phyloP scores from a whole-genome alignment of 2,329 filamentous ascomycete species.

The Phaeosphaeria sp. region DNA sequence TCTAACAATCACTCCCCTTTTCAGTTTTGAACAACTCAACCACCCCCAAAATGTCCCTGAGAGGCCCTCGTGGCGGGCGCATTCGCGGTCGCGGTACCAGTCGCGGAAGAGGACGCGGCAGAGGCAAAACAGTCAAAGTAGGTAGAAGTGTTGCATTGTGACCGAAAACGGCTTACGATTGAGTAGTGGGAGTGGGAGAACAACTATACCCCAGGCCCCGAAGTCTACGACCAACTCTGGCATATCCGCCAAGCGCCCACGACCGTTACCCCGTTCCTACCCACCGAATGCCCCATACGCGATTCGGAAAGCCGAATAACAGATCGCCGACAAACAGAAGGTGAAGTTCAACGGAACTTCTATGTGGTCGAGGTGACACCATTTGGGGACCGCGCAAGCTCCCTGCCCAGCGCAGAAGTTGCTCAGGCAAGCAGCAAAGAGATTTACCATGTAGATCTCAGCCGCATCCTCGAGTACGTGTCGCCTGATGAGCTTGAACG shows the following conservation, averaged over 20 bases:
- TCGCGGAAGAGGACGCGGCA: slow-evolving; percentile 17
- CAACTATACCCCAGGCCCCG: slow-evolving; percentile 32
- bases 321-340: slow-evolving; percentile 35
- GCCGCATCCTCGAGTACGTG: slow-evolving; percentile 38
- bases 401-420: slow-evolving; percentile 3
- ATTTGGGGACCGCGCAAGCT: neutral
- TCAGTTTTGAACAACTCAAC: neutral
- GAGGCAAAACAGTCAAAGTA: slow-evolving; percentile 26
- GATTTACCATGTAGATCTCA: slow-evolving; percentile 32
- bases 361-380: slow-evolving; percentile 33
- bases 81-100: slow-evolving; percentile 21
- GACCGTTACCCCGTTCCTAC: slow-evolving; percentile 30
- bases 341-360: slow-evolving; percentile 28
- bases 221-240: slow-evolving; percentile 39
- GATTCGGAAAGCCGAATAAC: slow-evolving; percentile 37
- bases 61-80: slow-evolving; percentile 19
- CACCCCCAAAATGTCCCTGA: slow-evolving; percentile 31
- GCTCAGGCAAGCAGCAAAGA: slow-evolving; percentile 12
- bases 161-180: neutral
- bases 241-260: slow-evolving; percentile 36
- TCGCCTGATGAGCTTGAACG: slow-evolving; percentile 38
- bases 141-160: neutral
- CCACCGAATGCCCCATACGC: slow-evolving; percentile 35
- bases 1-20: neutral
- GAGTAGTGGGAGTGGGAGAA: slow-evolving; percentile 38